Percentiles rank a stretch among this genome's conserved stretches.
Conservation (phyloP, 441 rosid genomes). For the Metrosideros polymorpha region DNA sequence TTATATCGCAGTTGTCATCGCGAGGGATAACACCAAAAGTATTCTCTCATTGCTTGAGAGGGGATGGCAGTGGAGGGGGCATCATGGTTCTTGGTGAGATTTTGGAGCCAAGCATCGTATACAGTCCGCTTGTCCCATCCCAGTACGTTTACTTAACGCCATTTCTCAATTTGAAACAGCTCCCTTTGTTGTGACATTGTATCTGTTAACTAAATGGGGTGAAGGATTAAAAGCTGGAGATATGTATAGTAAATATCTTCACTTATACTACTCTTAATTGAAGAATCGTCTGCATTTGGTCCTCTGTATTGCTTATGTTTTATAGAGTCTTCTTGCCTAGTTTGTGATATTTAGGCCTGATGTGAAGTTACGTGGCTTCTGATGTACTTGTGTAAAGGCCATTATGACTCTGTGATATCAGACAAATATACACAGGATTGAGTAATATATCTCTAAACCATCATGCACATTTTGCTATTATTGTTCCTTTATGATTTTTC, state of each 20-base stretch:
- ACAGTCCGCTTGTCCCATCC: constrained; percentile 59
- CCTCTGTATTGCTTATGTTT: neutral
- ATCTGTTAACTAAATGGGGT: neutral
- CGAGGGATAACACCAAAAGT: constrained; percentile 55
- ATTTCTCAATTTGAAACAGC: neutral
- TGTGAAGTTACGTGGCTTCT: neutral
- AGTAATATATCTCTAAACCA: neutral
- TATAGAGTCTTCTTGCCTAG: neutral
- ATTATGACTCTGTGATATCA: neutral
- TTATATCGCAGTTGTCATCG: constrained; percentile 58
- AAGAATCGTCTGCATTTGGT: neutral
- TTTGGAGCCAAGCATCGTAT: constrained; percentile 59
- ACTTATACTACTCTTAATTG: neutral
- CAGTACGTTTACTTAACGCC: constrained; percentile 31
- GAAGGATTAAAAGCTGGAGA: neutral
- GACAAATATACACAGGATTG: neutral
- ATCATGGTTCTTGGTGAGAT: constrained; percentile 77
- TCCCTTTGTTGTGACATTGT: neutral
- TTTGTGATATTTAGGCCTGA: neutral
- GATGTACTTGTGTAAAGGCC: neutral
- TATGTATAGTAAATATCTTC: neutral
- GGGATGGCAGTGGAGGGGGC: constrained; percentile 68
- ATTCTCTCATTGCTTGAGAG: constrained; percentile 72
- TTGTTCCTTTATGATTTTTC: neutral
- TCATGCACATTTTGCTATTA: neutral